Base-by-base conservation (phyloP, 768 basidiomycete genomes). In the Cubamyces lactineus region DNA sequence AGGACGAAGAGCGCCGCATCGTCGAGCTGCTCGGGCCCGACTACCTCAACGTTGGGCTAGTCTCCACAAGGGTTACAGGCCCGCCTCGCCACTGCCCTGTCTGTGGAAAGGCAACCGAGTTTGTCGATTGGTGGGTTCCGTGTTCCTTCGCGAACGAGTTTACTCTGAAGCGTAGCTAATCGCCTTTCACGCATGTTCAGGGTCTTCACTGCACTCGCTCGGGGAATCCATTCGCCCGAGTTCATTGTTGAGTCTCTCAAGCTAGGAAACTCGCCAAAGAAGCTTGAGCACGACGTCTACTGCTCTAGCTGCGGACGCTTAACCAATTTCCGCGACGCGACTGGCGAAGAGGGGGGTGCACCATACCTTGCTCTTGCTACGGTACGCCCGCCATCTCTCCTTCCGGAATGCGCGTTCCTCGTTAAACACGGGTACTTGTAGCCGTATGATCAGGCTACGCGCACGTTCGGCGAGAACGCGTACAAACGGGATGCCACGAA, bases 41-140 rank as follows among this genome's bases (percentile, higher is more conserved):
- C 17, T 66, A 59, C 40, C 41, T 28, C 21, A 52, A 54, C 9
- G 21, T 40, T 23, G 59, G 47, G 5, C 41, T 66, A 11, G 30
- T 28, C 12, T 47, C 42, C 13, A 55, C 53, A 15, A 40, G 39
- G 16, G 54, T 57, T 12, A 58, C 52, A 30, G 38, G 39, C 15
- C 60, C 60, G 13, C 52, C 61, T 9, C 55, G 45, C 9, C 17
- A 2, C 3, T 63, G 62, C 47, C 6, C 57, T 2, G 15, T n/a
- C 15, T 63, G 65, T 50, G 65, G 61, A n/a, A 66, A 66, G 58
- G 23, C 41, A 51, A 63, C 65, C 47, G 61, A 66, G 45, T 63
- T 63, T 28, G 28, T 28, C 28, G 28, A 28, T 28, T 28, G 28
- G 28, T 28, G 7, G 5, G 52, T 40, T 16, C n/a, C 28, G 28